A percentile compares a stretch with the other conserved stretches of the same genome.
These are phyloP conservation scores for Digitaria exilis DNA, from an alignment of 202 grass and related monocot species.

Conservation along the genomic window DNA sequence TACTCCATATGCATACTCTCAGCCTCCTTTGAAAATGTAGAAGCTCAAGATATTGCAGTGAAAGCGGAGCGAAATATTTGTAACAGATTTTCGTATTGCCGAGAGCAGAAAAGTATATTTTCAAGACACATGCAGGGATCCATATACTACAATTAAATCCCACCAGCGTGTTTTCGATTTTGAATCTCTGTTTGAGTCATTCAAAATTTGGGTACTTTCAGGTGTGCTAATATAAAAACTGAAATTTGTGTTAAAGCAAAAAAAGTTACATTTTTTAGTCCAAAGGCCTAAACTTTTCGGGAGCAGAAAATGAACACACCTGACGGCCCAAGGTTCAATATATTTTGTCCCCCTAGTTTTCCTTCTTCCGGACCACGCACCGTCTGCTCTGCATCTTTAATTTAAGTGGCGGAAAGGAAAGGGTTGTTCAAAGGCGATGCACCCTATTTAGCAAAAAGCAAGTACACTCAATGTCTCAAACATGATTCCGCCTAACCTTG, in stretches of 20 bases:
- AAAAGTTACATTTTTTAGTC: not conserved
- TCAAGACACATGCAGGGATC: not conserved
- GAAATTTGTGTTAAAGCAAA: not conserved
- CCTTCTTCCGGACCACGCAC: not conserved
- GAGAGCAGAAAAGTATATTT: not conserved
- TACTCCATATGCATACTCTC: not conserved
- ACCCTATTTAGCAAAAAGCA: conserved; percentile 36
- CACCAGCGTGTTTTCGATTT: not conserved
- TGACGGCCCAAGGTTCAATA: not conserved
- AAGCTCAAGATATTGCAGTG: not conserved
- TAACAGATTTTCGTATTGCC: too few relatives aligned
- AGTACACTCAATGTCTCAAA: conserved; percentile 21
- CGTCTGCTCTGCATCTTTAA: conserved; percentile 14
- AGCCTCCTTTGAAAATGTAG: not conserved
- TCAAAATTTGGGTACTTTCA: not conserved
- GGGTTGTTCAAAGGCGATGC: conserved; percentile 18
- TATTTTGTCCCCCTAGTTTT: not conserved
- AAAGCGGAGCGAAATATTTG: not conserved
- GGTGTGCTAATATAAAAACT: not conserved
- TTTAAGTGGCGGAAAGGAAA: conserved; percentile 17
- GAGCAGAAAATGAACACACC: not conserved
- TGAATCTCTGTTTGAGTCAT: not conserved
- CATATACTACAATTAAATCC: too few relatives aligned
- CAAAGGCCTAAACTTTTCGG: conserved; percentile 18
- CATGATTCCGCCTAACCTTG: conserved; percentile 35